A percentile compares a stretch with the other conserved stretches of the same genome.
Evolutionary conservation across 2,329 filamentous ascomycete species (phyloP).

Genomic region (Stylonectria norvegica): DNA sequence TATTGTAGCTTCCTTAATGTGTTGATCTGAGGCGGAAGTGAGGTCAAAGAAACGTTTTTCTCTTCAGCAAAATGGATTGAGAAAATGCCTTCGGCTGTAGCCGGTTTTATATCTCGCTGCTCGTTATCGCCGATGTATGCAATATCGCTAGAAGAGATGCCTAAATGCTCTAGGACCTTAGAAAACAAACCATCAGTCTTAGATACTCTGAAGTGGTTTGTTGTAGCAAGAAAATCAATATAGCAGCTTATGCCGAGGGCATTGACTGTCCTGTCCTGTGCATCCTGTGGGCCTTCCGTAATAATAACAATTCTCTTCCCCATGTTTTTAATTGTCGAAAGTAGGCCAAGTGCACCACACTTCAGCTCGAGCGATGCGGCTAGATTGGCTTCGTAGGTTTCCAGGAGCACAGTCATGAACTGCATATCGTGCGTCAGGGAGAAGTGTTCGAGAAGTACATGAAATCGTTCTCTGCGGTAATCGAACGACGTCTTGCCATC

Average conservation of each 20-base stretch:
- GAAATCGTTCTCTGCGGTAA: slow-evolving; percentile 41
- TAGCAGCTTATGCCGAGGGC: slow-evolving; percentile 21
- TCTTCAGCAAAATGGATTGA: slow-evolving; percentile 27
- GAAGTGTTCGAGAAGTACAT: slow-evolving; percentile 29
- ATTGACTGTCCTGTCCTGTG: slow-evolving; percentile 40
- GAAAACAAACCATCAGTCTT: slow-evolving; percentile 29
- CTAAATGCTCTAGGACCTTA: slow-evolving; percentile 25
- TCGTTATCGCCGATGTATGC: slow-evolving; percentile 30
- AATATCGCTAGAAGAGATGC: slow-evolving; percentile 24
- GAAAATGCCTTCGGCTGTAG: slow-evolving; percentile 25
- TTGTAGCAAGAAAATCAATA: slow-evolving; percentile 32
- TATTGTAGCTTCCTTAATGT: too few relatives aligned
- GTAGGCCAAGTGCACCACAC: slow-evolving; percentile 33
- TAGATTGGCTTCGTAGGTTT: slow-evolving; percentile 31
- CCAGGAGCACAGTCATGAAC: slow-evolving; percentile 22
- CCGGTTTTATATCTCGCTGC: slow-evolving; percentile 29
- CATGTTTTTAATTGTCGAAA: slow-evolving; percentile 30
- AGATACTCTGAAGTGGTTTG: slow-evolving; percentile 28
- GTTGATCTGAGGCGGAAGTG: too few relatives aligned
- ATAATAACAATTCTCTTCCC: slow-evolving; percentile 42
- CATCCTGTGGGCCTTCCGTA: slow-evolving; percentile 46
- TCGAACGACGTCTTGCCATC: slow-evolving; percentile 43
- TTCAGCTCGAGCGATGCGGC: slow-evolving; percentile 33
- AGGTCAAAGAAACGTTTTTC: too few relatives aligned
- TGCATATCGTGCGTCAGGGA: slow-evolving; percentile 12